Evolutionary conservation across 1,284 basidiomycete species (phyloP), one percentile per base, ranked within the genome.

Genomic region (Apiotrichum brassicae): DNA sequence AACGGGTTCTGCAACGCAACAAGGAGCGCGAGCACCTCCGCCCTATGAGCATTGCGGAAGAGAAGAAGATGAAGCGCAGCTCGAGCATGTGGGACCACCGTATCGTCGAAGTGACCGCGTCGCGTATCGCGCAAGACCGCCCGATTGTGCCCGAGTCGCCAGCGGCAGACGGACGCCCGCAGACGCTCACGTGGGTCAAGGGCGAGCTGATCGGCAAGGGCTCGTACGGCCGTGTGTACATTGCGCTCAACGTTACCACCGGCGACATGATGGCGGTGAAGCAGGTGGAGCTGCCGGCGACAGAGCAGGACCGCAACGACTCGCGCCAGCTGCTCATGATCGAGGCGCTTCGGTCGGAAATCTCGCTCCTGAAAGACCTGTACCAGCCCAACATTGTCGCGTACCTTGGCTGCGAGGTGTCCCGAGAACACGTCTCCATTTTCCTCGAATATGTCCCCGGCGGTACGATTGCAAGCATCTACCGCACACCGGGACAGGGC

Each of bases 231-330:
- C 82, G 87, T 43, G 95, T 98, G 25, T 98, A 97, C 66, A 82
- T 97, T 43, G 95, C 91, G 18, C 77, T 98, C 56, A 98, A 98
- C 70, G 90, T 88, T n/a, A 94, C 90, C 1, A 97, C 93, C 0
- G 94, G 94, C 49, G 94, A 98, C 73, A 94, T 97, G 87, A 93
- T 98, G 62, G 95, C 95, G 7, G 95, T 99, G 60, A 99, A 99
- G 75, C 95, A 99, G 74, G 95, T 99, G 43, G 94, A 97, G 72
- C 80, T 94, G 51, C 93, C 94, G 1, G 82, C 83, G 43, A 94
- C 91, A 1, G 82, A 84, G 13, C 87, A 85, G 61, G 94, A 98
- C 75, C 86, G 85, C 66, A 85, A 84, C 61, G 92, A 97, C 66
- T 79, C 81, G 22, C 81, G 92, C 14, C 93, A 97, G 65, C 77